These are phyloP conservation scores for Haplosporangium sp. DNA, from an alignment of 371 early-diverging fungal species.

Conservation along the genomic window DNA sequence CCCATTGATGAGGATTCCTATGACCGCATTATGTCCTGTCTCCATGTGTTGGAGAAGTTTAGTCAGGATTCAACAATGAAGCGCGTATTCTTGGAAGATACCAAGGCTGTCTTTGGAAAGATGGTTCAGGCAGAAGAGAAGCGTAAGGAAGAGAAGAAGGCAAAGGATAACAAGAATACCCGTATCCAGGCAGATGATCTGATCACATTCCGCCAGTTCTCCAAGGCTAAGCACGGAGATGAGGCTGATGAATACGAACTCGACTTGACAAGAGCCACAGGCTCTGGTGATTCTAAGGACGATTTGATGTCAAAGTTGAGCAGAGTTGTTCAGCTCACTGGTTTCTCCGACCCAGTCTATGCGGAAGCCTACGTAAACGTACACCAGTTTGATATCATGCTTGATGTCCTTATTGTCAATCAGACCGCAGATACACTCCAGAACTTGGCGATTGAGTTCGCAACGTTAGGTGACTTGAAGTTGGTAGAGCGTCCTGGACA, in stretches of 20 bases:
- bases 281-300: slow-evolving; percentile 75
- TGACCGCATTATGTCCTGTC: slow-evolving; percentile 91
- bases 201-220: slow-evolving; percentile 89
- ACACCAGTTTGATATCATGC: slow-evolving; percentile 96
- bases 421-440: slow-evolving; percentile 97
- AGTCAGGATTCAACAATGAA: slow-evolving; percentile 67
- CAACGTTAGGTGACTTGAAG: slow-evolving; percentile 96
- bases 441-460: slow-evolving; percentile 97
- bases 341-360: slow-evolving; percentile 98
- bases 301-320: slow-evolving; percentile 88
- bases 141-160: slow-evolving; percentile 66
- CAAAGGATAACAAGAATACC: slow-evolving; percentile 71
- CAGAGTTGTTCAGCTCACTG: slow-evolving; percentile 96
- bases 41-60: slow-evolving; percentile 81
- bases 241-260: slow-evolving; percentile 86
- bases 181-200: slow-evolving; percentile 90
- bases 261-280: slow-evolving; percentile 91
- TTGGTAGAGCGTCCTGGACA: slow-evolving; percentile 95
- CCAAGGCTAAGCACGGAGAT: slow-evolving; percentile 76
- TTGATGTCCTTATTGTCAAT: slow-evolving; percentile 98
- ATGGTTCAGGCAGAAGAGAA: slow-evolving; percentile 81
- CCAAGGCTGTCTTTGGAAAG: slow-evolving; percentile 83
- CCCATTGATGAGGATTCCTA: slow-evolving; percentile 97
- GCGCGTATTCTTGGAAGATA: slow-evolving; percentile 82
- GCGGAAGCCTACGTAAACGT: slow-evolving; percentile 98